Evolutionary conservation across 1,284 basidiomycete genomes (phyloP).

Genomic region (Cronartium quercuum): DNA sequence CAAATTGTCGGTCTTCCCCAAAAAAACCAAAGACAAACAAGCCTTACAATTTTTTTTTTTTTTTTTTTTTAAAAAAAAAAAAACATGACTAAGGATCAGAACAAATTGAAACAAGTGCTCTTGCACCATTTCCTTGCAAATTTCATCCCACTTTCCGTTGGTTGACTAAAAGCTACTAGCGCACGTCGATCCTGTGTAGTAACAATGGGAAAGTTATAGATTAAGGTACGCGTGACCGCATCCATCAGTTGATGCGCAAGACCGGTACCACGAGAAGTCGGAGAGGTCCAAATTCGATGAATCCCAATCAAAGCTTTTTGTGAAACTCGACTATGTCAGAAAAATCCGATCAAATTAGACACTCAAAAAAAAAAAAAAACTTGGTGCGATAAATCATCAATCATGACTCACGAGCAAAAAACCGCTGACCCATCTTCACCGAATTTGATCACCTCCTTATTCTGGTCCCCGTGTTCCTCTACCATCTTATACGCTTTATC

Average conservation of each 20-base stretch:
- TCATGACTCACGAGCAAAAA: conserved; percentile 51
- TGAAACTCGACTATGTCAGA: conserved; percentile 46
- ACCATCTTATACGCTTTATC: conserved; percentile 8
- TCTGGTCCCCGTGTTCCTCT: background rate
- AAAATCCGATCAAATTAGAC: background rate
- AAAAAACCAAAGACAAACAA: no score
- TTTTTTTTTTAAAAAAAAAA: background rate
- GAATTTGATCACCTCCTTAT: conserved; percentile 40
- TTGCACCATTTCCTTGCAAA: conserved; percentile 50
- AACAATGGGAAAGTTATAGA: conserved; percentile 51
- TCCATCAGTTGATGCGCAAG: conserved; percentile 49
- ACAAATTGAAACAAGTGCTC: conserved; percentile 8
- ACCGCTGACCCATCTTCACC: conserved; percentile 50
- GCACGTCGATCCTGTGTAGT: conserved; percentile 41
- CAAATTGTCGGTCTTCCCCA: no score
- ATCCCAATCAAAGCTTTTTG: conserved; percentile 52
- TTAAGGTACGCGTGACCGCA: conserved; percentile 47
- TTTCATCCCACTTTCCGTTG: conserved; percentile 51
- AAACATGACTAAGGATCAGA: no score
- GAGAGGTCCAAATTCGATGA: conserved; percentile 52
- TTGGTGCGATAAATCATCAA: background rate
- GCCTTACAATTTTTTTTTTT: no score
- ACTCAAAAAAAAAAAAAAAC: background rate
- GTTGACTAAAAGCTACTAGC: conserved; percentile 53
- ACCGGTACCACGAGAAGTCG: conserved; percentile 48